phyloP scores from a whole-genome alignment of 306 rosid genomes.

The Prunus armeniaca region DNA sequence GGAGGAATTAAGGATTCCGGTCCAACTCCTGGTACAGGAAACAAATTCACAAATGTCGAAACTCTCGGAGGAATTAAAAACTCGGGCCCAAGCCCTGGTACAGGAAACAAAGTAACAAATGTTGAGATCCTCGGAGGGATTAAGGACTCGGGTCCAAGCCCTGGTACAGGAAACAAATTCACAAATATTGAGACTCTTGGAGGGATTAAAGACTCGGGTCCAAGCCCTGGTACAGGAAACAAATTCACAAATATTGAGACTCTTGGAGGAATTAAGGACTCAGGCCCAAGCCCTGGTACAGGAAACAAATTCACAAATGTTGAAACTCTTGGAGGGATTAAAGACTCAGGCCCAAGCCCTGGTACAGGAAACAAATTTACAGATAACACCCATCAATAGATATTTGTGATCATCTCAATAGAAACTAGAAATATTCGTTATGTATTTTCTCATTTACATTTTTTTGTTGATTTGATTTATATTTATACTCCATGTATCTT shows the following conservation, averaged over 20 bases:
- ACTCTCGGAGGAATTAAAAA: background rate
- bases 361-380: constrained; percentile 7
- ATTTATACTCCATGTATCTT: background rate
- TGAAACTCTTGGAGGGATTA: constrained; percentile 21
- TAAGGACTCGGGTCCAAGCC: constrained; percentile 42
- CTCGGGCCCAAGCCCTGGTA: background rate
- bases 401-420: background rate
- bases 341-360: constrained; percentile 28
- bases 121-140: constrained; percentile 29
- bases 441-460: background rate
- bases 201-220: background rate
- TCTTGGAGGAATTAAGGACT: background rate
- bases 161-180: constrained; percentile 23
- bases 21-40: background rate
- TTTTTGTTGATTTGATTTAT: background rate
- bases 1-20: constrained; percentile 14
- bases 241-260: background rate
- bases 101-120: background rate
- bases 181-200: background rate
- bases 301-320: background rate
- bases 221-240: background rate
- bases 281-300: background rate
- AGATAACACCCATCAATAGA: background rate
- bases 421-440: background rate
- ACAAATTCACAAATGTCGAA: background rate